These are phyloP conservation scores for Pseudocercospora fijiensis DNA, from an alignment of 2,329 filamentous ascomycete genomes.

Conservation along the genomic window DNA sequence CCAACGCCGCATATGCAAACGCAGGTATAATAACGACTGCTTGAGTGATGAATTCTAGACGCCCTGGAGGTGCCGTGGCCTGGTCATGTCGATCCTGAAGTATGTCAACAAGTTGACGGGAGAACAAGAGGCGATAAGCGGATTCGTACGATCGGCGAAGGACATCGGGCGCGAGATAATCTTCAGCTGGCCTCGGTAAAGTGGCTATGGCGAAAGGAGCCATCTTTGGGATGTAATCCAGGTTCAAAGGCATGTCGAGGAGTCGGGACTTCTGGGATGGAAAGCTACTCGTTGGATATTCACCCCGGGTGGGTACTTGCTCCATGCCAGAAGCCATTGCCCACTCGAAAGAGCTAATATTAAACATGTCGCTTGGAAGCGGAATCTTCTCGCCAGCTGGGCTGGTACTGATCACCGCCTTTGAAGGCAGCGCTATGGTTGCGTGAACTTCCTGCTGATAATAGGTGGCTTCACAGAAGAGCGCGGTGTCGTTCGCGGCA, in stretches of 20 bases:
- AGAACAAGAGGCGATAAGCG: constrained; percentile 48
- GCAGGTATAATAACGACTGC: constrained; percentile 42
- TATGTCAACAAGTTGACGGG: constrained; percentile 39
- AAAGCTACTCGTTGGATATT: constrained; percentile 26
- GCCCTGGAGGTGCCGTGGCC: no score
- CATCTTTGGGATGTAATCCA: constrained; percentile 37
- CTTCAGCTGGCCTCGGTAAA: constrained; percentile 29
- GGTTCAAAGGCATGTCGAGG: constrained; percentile 25
- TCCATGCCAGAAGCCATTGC: constrained; percentile 32
- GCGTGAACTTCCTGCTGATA: constrained; percentile 48
- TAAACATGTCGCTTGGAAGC: constrained; percentile 27
- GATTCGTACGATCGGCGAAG: constrained; percentile 41
- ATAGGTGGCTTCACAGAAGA: constrained; percentile 51
- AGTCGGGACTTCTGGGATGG: constrained; percentile 28
- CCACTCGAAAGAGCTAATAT: constrained; percentile 43
- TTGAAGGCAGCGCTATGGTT: constrained; percentile 37
- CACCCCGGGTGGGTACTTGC: constrained; percentile 13
- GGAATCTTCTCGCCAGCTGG: constrained; percentile 26
- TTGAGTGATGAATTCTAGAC: no score
- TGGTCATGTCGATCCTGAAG: constrained; percentile 28
- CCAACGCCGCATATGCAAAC: constrained; percentile 43
- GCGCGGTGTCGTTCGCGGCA: constrained; percentile 32
- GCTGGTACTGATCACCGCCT: constrained; percentile 29
- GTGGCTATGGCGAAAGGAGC: constrained; percentile 43
- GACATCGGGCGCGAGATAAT: constrained; percentile 38